These are phyloP conservation scores for Vitis vinifera DNA, from an alignment of 164 flowering plant genomes.

Conservation along the genomic window DNA sequence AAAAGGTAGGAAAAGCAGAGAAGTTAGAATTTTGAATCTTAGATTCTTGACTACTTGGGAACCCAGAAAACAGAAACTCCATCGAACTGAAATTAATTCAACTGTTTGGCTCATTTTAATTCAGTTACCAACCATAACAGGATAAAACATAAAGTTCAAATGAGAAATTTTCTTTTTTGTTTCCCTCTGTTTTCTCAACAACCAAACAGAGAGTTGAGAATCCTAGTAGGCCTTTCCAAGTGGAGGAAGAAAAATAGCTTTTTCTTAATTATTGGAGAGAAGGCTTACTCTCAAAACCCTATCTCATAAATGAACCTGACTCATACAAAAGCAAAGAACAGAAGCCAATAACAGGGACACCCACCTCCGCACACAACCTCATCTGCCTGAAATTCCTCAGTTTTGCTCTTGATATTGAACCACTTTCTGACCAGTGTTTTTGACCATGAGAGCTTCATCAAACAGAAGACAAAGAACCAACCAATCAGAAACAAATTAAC, in stretches of 20 bases:
- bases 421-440: constrained; percentile 77
- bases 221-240: too few relatives aligned
- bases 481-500: background rate
- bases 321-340: background rate
- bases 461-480: constrained; percentile 11
- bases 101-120: background rate
- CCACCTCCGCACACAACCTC: constrained; percentile 57
- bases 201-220: background rate
- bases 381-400: constrained; percentile 74
- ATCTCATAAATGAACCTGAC: background rate
- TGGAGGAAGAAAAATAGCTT: too few relatives aligned
- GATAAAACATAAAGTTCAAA: constrained; percentile 11
- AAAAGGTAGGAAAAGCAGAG: background rate
- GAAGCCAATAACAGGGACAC: constrained; percentile 7
- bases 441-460: constrained; percentile 80
- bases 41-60: background rate
- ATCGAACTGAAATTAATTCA: background rate
- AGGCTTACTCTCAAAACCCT: background rate
- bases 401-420: constrained; percentile 85
- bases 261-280: too few relatives aligned
- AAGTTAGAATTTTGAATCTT: background rate
- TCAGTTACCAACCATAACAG: background rate
- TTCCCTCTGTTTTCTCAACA: background rate
- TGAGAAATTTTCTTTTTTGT: constrained; percentile 1
- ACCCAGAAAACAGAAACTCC: background rate